Evolutionary conservation across 1,284 basidiomycete genomes (phyloP).

Genomic region (Fomitiporia mediterranea): DNA sequence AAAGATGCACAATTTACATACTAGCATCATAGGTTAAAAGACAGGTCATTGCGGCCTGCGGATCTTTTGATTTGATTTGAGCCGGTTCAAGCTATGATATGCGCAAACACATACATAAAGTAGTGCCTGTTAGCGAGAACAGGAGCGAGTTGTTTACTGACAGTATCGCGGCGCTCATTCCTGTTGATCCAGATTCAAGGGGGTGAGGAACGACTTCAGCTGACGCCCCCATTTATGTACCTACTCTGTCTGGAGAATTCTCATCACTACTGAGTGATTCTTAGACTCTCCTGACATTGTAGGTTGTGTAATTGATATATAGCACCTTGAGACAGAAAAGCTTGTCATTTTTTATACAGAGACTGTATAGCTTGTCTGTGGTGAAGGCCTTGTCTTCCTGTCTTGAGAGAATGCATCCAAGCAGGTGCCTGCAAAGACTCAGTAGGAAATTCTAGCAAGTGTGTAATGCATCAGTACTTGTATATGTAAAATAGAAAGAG

Average conservation of each 20-base stretch:
- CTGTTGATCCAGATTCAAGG: no score
- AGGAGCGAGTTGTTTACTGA: no score
- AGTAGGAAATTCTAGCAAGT: conserved; percentile 22
- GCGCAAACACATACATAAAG: no score
- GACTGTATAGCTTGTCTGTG: conserved; percentile 14
- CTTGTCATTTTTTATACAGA: conserved; percentile 23
- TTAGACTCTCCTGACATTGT: conserved; percentile 35
- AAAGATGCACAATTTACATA: neutral
- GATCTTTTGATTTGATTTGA: no score
- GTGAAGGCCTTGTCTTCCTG: conserved; percentile 23
- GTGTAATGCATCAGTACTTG: neutral
- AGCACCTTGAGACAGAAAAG: conserved; percentile 32
- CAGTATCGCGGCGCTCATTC: no score
- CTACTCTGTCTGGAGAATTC: no score
- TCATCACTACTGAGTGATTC: conserved; percentile 40
- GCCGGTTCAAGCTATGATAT: no score
- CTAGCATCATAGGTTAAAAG: neutral
- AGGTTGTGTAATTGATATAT: conserved; percentile 41
- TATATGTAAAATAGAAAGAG: neutral
- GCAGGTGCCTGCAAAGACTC: conserved; percentile 25
- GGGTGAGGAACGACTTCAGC: no score
- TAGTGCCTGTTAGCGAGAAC: no score
- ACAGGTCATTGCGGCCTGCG: neutral
- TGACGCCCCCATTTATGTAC: no score
- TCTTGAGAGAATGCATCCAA: conserved; percentile 20